A percentile compares a stretch with the other conserved stretches of the same genome.
Evolutionary conservation across 2,329 filamentous ascomycete species (phyloP).

Genomic region (Lasiodiplodia sp.): DNA sequence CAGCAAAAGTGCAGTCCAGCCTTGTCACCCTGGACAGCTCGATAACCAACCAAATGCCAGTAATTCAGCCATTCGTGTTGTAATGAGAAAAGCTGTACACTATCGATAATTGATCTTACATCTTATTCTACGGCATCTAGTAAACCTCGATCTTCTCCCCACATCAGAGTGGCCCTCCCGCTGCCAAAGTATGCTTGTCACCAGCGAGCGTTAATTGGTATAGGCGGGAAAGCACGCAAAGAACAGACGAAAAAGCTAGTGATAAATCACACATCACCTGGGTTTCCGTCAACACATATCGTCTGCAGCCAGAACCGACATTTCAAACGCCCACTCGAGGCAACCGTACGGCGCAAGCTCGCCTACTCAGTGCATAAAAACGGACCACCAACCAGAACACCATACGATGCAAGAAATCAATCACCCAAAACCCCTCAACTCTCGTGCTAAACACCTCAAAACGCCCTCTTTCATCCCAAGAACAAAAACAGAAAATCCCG

Average conservation of each 20-base stretch:
- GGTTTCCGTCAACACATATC: too few species aligned
- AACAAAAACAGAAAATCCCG: not conserved
- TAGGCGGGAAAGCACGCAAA: not conserved
- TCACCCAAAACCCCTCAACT: not conserved
- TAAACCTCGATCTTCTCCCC: not conserved
- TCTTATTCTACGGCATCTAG: not conserved
- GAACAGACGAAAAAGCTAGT: too few species aligned
- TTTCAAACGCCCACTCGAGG: not conserved
- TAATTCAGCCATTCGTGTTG: not conserved
- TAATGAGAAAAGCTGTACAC: not conserved
- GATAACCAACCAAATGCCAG: not conserved
- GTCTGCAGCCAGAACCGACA: not conserved
- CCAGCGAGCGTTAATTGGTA: not conserved
- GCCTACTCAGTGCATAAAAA: not conserved
- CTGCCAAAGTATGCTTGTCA: not conserved
- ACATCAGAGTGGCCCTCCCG: not conserved
- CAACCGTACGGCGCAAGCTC: too few species aligned
- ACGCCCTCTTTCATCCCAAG: not conserved
- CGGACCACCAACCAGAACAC: not conserved
- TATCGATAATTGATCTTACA: not conserved
- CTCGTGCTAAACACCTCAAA: not conserved
- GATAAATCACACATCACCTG: too few species aligned
- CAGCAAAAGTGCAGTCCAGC: constrained; percentile 1
- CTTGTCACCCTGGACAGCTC: not conserved
- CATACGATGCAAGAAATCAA: not conserved